A percentile compares a stretch with the other conserved stretches of the same genome.
These are phyloP conservation scores for Serendipita sp. DNA, from an alignment of 768 basidiomycete species.

Conservation along the genomic window DNA sequence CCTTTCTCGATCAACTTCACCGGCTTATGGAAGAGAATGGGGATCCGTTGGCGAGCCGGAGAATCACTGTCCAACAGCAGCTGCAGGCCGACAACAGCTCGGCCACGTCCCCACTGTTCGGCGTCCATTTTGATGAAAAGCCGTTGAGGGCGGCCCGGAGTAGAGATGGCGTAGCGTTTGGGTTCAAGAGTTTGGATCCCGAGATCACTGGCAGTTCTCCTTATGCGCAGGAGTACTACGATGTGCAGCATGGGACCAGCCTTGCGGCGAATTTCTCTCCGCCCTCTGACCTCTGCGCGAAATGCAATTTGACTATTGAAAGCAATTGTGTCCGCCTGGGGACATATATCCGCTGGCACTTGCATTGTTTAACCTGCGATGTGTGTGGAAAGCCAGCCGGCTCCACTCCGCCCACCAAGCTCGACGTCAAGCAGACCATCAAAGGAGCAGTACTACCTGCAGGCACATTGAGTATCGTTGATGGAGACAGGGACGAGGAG, in stretches of 20 bases:
- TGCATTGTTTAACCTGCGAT: constrained; percentile 75
- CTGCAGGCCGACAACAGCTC: constrained; percentile 1
- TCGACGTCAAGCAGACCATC: constrained; percentile 29
- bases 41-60: constrained; percentile 58
- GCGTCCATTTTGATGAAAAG: background rate
- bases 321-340: constrained; percentile 93
- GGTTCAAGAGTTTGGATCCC: constrained; percentile 85
- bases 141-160: constrained; percentile 22
- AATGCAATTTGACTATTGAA: constrained; percentile 81
- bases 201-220: constrained; percentile 80
- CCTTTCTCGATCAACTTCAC: constrained; percentile 86
- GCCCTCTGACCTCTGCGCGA: constrained; percentile 82
- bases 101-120: background rate
- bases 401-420: constrained; percentile 34
- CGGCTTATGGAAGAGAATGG: constrained; percentile 75
- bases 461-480: background rate
- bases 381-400: constrained; percentile 66
- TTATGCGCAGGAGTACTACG: constrained; percentile 24
- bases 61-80: constrained; percentile 25
- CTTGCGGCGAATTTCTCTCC: constrained; percentile 16
- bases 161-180: constrained; percentile 80
- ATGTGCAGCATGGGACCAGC: background rate
- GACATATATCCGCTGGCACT: constrained; percentile 94
- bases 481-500: constrained; percentile 2
- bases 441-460: background rate